Evolutionary conservation across 371 early-diverging fungal genomes (phyloP).

Genomic region (Chytridiales sp.): DNA sequence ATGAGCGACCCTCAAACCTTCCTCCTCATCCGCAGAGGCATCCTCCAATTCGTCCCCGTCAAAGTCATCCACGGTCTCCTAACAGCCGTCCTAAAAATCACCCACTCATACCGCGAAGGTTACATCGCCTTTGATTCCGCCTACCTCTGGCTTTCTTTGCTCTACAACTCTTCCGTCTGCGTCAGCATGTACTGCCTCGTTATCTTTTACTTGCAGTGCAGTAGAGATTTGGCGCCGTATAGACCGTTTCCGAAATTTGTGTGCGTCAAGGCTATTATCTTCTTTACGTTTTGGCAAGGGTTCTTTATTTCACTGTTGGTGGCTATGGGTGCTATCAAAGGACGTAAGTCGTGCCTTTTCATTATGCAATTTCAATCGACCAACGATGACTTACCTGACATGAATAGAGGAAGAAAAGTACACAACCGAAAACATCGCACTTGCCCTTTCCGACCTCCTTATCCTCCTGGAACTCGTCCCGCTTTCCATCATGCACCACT

Average conservation of each 20-base stretch:
- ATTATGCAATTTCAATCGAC: slow-evolving; percentile 1
- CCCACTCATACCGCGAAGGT: slow-evolving; percentile 79
- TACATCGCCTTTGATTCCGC: slow-evolving; percentile 66
- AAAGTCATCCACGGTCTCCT: slow-evolving; percentile 80
- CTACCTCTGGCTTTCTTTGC: slow-evolving; percentile 79
- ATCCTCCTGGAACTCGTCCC: slow-evolving; percentile 86
- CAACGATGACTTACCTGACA: slow-evolving; percentile 1
- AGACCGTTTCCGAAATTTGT: slow-evolving; percentile 92
- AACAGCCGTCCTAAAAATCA: slow-evolving; percentile 77
- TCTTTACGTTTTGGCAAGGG: slow-evolving; percentile 97
- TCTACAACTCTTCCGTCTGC: slow-evolving; percentile 86
- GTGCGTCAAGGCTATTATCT: slow-evolving; percentile 91
- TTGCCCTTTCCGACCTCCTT: slow-evolving; percentile 81
- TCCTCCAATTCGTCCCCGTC: slow-evolving; percentile 89
- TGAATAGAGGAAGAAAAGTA: slow-evolving; percentile 45
- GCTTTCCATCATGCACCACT: slow-evolving; percentile 75
- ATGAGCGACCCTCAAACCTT: slow-evolving; percentile 88
- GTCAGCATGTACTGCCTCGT: slow-evolving; percentile 83
- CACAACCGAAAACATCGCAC: slow-evolving; percentile 72
- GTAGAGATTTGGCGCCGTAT: slow-evolving; percentile 75
- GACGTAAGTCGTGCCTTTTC: slow-evolving; percentile 48
- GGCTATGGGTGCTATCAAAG: slow-evolving; percentile 67
- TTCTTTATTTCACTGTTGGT: slow-evolving; percentile 81
- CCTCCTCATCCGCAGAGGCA: slow-evolving; percentile 83
- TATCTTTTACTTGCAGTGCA: slow-evolving; percentile 84